These are phyloP conservation scores for Quercus dentata DNA, from an alignment of 306 rosid genomes.

Conservation along the genomic window DNA sequence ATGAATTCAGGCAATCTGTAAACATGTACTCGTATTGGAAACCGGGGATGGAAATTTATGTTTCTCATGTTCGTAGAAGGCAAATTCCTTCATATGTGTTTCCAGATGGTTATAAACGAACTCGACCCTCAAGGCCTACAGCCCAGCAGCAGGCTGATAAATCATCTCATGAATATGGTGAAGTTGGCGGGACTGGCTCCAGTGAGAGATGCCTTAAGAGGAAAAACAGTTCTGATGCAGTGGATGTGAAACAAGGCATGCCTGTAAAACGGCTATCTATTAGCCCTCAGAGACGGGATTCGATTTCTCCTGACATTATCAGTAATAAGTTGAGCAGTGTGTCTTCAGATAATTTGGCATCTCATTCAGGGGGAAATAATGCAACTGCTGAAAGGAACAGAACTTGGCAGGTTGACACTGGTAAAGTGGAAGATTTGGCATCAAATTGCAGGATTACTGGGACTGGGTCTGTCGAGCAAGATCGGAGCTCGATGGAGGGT, in stretches of 20 bases:
- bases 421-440: slow-evolving; percentile 1
- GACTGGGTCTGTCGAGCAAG: slow-evolving; percentile 23
- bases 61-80: slow-evolving; percentile 50
- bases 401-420: slow-evolving; percentile 7
- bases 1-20: slow-evolving; percentile 44
- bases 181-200: slow-evolving; percentile 17
- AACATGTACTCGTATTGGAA: slow-evolving; percentile 47
- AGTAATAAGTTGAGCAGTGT: slow-evolving; percentile 14
- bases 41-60: slow-evolving; percentile 54
- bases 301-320: slow-evolving; percentile 30
- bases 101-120: slow-evolving; percentile 39
- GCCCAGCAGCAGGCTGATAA: slow-evolving; percentile 19
- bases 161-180: slow-evolving; percentile 13
- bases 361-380: background rate
- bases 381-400: background rate
- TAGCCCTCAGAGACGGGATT: slow-evolving; percentile 31
- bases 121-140: slow-evolving; percentile 28
- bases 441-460: slow-evolving; percentile 16
- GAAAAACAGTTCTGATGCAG: slow-evolving; percentile 24
- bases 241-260: slow-evolving; percentile 19
- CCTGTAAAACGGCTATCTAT: slow-evolving; percentile 28
- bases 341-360: slow-evolving; percentile 21
- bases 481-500: slow-evolving; percentile 18
- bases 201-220: slow-evolving; percentile 36
- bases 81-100: slow-evolving; percentile 46